A percentile compares a stretch with the other conserved stretches of the same genome.
Evolutionary conservation across 225 moss, liverwort and hornwort genomes (phyloP).

Genomic region (Neckera pumila): DNA sequence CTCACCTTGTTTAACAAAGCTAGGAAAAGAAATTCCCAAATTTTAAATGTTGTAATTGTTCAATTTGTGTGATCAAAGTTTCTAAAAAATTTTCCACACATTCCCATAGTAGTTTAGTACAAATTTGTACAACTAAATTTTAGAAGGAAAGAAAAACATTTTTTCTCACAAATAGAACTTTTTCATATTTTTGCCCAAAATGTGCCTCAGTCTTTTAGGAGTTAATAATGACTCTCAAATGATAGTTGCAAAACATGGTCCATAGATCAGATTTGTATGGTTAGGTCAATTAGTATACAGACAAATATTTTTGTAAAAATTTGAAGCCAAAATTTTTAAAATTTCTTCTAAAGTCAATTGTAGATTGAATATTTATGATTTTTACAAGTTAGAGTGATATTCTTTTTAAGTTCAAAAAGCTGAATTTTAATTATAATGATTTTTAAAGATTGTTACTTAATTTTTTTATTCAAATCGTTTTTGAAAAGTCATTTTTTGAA

Average conservation of each 20-base stretch:
- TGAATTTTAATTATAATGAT: neutral
- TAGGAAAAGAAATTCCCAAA: too few species aligned
- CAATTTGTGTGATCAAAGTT: neutral
- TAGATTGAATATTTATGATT: neutral
- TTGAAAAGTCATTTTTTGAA: too few species aligned
- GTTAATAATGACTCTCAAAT: neutral
- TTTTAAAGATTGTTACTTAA: neutral
- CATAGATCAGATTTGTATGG: neutral
- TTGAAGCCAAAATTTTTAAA: too few species aligned
- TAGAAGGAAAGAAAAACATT: too few species aligned
- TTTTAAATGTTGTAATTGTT: neutral
- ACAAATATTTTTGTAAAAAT: too few species aligned
- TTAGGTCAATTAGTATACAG: rapidly evolving
- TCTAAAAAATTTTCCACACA: rapidly evolving
- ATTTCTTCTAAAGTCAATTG: rapidly evolving
- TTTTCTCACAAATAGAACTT: neutral
- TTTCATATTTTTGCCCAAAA: neutral
- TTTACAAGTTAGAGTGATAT: neutral
- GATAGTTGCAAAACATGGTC: neutral
- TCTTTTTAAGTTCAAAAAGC: too few species aligned
- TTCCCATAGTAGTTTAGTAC: neutral
- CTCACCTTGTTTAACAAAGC: rapidly evolving
- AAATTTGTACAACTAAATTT: neutral
- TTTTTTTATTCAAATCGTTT: too few species aligned
- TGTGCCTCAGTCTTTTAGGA: rapidly evolving